phyloP scores from a whole-genome alignment of 169 alveolate species.

The Plasmodium fragile region DNA sequence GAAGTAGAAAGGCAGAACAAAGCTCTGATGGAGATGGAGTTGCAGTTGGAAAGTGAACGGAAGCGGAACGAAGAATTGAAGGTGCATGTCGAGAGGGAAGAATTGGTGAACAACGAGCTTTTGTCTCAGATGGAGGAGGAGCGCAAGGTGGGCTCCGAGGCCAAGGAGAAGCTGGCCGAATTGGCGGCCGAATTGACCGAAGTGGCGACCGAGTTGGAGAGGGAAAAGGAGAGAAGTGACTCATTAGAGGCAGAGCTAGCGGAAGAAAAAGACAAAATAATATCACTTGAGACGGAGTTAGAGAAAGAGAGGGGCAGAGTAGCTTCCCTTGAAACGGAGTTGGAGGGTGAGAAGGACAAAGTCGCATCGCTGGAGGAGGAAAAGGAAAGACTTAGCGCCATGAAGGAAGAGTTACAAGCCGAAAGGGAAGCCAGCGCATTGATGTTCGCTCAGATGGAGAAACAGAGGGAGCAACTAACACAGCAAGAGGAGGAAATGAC shows the following conservation, averaged over 20 bases:
- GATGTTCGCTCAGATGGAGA: neutral
- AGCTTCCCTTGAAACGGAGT: neutral
- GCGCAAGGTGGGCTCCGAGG: neutral
- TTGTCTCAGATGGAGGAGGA: slow-evolving; percentile 7
- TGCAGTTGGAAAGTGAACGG: slow-evolving; percentile 16
- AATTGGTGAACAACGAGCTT: neutral
- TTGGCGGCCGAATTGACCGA: too few species aligned
- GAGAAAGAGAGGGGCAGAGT: neutral
- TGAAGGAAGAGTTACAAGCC: neutral
- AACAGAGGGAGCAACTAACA: neutral
- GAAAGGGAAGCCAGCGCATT: slow-evolving; percentile 19
- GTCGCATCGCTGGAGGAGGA: neutral
- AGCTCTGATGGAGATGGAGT: neutral
- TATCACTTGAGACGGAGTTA: neutral
- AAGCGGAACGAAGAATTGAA: neutral
- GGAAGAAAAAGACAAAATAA: neutral
- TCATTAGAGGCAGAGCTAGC: neutral
- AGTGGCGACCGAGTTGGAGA: neutral
- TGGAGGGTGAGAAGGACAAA: neutral
- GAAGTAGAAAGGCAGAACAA: slow-evolving; percentile 5
- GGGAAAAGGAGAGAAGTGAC: neutral
- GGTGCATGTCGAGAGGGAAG: slow-evolving; percentile 20
- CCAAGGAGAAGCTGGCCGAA: neutral
- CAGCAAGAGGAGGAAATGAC: neutral
- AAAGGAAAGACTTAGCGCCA: neutral